Percentiles rank a stretch among this genome's conserved stretches.
phyloP scores from a whole-genome alignment of 129 eudicot genomes.

The Deinandra increscens region DNA sequence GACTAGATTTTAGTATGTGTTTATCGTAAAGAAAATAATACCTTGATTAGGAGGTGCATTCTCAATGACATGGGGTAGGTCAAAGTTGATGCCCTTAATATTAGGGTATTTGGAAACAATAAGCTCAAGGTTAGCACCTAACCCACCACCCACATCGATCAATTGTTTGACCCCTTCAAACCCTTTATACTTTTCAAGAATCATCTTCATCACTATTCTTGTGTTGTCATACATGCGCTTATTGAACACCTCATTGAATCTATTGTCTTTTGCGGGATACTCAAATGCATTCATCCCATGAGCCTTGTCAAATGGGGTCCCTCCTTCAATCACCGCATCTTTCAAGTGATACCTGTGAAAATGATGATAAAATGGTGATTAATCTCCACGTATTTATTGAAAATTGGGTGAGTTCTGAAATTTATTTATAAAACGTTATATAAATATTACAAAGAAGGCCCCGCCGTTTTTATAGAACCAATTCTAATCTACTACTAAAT shows the following conservation, averaged over 20 bases:
- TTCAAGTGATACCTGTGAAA: constrained; percentile 41
- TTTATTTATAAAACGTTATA: too few species aligned
- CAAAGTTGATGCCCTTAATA: constrained; percentile 45
- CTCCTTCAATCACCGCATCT: constrained; percentile 47
- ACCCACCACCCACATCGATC: constrained; percentile 51
- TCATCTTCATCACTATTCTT: constrained; percentile 32
- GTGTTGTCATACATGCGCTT: constrained; percentile 33
- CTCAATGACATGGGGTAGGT: constrained; percentile 37
- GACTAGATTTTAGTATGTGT: too few species aligned
- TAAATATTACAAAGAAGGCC: too few species aligned
- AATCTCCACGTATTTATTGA: too few species aligned
- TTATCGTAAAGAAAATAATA: background rate
- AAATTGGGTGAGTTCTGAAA: too few species aligned
- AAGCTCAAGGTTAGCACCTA: constrained; percentile 39
- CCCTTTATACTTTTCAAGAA: constrained; percentile 41
- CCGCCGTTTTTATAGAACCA: too few species aligned
- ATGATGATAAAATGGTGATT: too few species aligned
- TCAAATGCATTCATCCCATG: constrained; percentile 48
- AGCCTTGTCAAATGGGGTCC: constrained; percentile 44
- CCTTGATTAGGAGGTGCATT: constrained; percentile 35
- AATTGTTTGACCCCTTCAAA: constrained; percentile 36
- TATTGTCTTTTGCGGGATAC: constrained; percentile 35
- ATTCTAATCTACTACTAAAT: too few species aligned
- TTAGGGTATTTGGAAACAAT: constrained; percentile 36
- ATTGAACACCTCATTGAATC: constrained; percentile 37